Conservation (phyloP, 495 filamentous ascomycete species). For the Xylaria curta region DNA sequence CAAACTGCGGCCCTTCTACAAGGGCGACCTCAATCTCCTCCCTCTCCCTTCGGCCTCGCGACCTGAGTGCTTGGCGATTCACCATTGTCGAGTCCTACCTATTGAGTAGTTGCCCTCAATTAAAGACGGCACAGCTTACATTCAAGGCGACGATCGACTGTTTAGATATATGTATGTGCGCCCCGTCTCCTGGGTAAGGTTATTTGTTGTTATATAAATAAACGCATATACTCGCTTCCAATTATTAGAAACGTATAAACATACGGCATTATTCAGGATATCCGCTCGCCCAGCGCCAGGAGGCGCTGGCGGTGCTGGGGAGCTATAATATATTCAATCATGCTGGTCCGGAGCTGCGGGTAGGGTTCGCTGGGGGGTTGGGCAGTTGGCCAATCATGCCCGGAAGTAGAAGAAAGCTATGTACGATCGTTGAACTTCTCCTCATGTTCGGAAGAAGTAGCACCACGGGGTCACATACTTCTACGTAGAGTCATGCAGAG, state of each 20-base stretch:
- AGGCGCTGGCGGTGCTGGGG: neutral
- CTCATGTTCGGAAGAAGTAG: conserved; percentile 22
- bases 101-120: neutral
- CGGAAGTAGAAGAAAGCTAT: neutral
- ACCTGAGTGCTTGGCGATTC: conserved; percentile 4
- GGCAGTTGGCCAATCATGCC: conserved; percentile 3
- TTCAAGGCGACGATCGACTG: neutral
- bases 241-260: neutral
- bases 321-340: conserved; percentile 23
- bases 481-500: conserved; percentile 17
- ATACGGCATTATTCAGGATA: conserved; percentile 4
- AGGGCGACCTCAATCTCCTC: conserved; percentile 49
- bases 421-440: conserved; percentile 1
- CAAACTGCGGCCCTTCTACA: conserved; percentile 59
- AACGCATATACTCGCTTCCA: neutral
- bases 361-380: conserved; percentile 9
- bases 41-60: conserved; percentile 36
- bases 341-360: conserved; percentile 15
- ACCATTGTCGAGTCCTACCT: conserved; percentile 12
- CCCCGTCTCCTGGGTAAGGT: conserved; percentile 1
- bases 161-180: neutral
- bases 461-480: neutral
- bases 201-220: conserved; percentile 5
- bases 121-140: neutral
- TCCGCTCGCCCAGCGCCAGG: neutral